phyloP scores from a whole-genome alignment of 2,329 filamentous ascomycete species.

The Xylaria sp. region DNA sequence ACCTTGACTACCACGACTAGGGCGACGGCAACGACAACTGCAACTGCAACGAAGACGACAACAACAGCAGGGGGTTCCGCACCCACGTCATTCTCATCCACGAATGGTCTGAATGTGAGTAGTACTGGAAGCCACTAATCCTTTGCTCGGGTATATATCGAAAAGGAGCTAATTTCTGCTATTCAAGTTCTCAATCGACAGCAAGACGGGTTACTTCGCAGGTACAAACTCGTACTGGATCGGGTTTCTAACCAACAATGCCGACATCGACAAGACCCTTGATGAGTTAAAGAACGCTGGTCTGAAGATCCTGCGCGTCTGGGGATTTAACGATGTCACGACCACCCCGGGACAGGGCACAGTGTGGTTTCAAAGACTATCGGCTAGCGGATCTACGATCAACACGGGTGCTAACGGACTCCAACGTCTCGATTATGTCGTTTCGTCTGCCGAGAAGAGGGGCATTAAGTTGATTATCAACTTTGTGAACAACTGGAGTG shows the following conservation, averaged over 20 bases:
- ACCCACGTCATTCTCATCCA: constrained; percentile 29
- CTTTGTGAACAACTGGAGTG: constrained; percentile 76
- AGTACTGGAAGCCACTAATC: too few relatives aligned
- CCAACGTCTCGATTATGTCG: constrained; percentile 71
- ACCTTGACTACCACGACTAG: constrained; percentile 35
- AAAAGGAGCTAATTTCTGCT: background rate
- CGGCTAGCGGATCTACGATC: constrained; percentile 63
- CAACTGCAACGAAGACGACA: background rate
- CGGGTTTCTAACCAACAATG: constrained; percentile 60
- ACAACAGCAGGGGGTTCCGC: constrained; percentile 17
- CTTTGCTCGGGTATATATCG: background rate
- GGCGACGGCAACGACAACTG: constrained; percentile 10
- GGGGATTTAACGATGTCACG: constrained; percentile 71
- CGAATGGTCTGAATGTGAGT: constrained; percentile 27
- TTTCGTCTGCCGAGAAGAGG: constrained; percentile 66
- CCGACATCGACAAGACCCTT: constrained; percentile 64
- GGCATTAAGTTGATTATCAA: constrained; percentile 72
- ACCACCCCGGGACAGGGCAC: constrained; percentile 49
- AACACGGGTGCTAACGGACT: constrained; percentile 72
- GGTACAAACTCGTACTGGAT: constrained; percentile 66
- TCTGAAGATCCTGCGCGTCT: constrained; percentile 65
- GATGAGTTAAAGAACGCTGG: constrained; percentile 60
- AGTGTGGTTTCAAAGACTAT: constrained; percentile 65
- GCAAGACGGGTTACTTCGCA: constrained; percentile 56
- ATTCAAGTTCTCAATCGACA: constrained; percentile 53